These are phyloP conservation scores for Aureobasidium sp. DNA, from an alignment of 2,329 filamentous ascomycete species.

Conservation along the genomic window DNA sequence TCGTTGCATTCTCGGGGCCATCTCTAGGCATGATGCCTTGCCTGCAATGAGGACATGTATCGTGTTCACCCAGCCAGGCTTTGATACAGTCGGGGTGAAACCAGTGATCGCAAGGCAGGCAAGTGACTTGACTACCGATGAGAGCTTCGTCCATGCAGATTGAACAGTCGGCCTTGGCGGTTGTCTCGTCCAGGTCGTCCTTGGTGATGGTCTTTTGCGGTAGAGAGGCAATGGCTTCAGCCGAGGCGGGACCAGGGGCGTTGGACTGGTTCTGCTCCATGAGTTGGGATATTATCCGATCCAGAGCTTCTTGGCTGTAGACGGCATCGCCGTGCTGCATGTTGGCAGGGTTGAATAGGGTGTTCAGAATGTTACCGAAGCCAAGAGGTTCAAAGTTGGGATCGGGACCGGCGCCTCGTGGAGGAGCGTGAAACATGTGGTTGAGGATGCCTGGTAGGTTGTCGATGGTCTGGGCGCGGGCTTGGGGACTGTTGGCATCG, in stretches of 20 bases:
- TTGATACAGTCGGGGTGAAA: slow-evolving; percentile 80
- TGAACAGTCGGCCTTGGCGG: slow-evolving; percentile 71
- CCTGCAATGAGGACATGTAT: slow-evolving; percentile 82
- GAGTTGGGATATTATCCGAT: slow-evolving; percentile 77
- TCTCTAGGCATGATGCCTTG: slow-evolving; percentile 42
- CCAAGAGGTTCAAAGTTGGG: slow-evolving; percentile 18
- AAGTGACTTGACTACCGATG: slow-evolving; percentile 64
- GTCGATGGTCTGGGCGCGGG: slow-evolving; percentile 18
- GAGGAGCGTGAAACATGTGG: slow-evolving; percentile 14
- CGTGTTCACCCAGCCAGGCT: slow-evolving; percentile 81
- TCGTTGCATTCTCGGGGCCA: slow-evolving; percentile 17
- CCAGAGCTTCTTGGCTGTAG: slow-evolving; percentile 82
- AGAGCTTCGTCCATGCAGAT: slow-evolving; percentile 88
- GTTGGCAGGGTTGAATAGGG: slow-evolving; percentile 37
- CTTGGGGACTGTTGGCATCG: slow-evolving; percentile 45
- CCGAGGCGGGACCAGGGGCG: slow-evolving; percentile 73
- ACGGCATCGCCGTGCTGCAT: slow-evolving; percentile 67
- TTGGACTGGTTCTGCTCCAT: slow-evolving; percentile 78
- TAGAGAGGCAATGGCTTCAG: slow-evolving; percentile 65
- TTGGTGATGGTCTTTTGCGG: slow-evolving; percentile 62
- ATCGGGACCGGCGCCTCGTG: slow-evolving; percentile 1
- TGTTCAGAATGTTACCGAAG: slow-evolving; percentile 41
- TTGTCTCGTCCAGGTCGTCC: slow-evolving; percentile 60
- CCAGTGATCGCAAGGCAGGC: slow-evolving; percentile 86
- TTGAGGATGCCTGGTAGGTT: slow-evolving; percentile 3